These are phyloP conservation scores for Trichothecium sympodiale DNA, from an alignment of 2,329 filamentous ascomycete genomes.

Conservation along the genomic window DNA sequence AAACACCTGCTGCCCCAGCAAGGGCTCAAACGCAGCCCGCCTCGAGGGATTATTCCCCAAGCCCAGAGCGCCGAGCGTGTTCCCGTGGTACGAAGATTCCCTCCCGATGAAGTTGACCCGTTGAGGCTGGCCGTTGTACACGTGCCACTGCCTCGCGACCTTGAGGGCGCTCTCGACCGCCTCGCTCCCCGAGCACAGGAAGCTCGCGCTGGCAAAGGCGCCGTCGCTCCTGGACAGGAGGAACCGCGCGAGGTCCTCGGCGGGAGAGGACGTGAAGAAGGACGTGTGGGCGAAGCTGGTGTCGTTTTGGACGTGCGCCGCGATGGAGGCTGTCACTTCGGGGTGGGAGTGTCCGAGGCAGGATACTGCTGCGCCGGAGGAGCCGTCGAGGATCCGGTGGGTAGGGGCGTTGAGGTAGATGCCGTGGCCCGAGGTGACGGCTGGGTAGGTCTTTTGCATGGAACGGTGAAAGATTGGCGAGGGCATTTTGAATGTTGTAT, in stretches of 20 bases:
- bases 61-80: constrained; percentile 31
- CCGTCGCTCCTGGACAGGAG: constrained; percentile 9
- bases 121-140: constrained; percentile 21
- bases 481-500: too few species aligned
- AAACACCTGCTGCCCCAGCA: constrained; percentile 9
- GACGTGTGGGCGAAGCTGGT: constrained; percentile 13
- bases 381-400: constrained; percentile 55
- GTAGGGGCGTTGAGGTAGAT: constrained; percentile 6
- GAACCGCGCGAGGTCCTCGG: constrained; percentile 11
- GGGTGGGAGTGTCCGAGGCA: constrained; percentile 50
- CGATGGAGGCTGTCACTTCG: constrained; percentile 43
- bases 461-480: constrained; percentile 6
- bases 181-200: constrained; percentile 14
- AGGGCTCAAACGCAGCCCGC: constrained; percentile 9
- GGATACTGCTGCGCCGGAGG: constrained; percentile 55
- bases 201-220: constrained; percentile 13
- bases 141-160: constrained; percentile 33
- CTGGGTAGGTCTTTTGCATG: constrained; percentile 5
- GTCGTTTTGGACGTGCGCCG: constrained; percentile 35
- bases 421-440: constrained; percentile 5
- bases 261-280: constrained; percentile 10
- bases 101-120: constrained; percentile 27
- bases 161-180: constrained; percentile 37
- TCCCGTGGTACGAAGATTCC: constrained; percentile 33
- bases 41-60: constrained; percentile 16